Base-by-base conservation (phyloP, 176 grass and related monocot genomes). In the Avena insularis region DNA sequence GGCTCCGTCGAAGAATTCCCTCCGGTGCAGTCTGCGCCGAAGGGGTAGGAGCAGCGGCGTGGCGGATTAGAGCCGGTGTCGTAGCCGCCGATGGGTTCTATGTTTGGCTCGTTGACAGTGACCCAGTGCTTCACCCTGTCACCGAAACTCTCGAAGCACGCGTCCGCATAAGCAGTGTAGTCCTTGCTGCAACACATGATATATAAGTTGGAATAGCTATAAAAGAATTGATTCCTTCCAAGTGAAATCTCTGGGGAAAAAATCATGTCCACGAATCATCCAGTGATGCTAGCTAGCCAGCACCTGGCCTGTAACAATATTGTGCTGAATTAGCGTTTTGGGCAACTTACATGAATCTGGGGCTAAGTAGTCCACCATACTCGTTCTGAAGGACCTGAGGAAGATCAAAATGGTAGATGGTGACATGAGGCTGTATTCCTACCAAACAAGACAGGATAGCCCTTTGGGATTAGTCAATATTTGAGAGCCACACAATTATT, bases 51-150 rank as follows among this genome's bases (percentile, higher is more conserved):
- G 89, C 95, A 97, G 6, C 91, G 91, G 7, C 59, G 79, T 3
- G 95, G 95, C 7, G 95, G 82, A 29, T 91, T 57, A 1, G 12
- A 0, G 9, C 92, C 92, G 0, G 0, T 0, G 55, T 92, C 90
- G 1, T 87, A 92, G 5, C 89, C 91, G 23, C 89, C 88, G 27
- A 94, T 58, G 4, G 92, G 71, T 16, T 97, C 91, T 10, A 93
- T 40, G 78, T 97, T 97, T 2, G 92, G 92, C 78, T 94, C 92
- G 33, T 94, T 94, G 1, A 97, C 65, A 1, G 92, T 95, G 16
- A 88, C 79, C 95, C 92, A 97, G 73, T 91, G 19, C 59, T 90
- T 97, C 77, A 97, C 92, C 82, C 92, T 85, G 59, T 97, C 95
- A 0, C 91, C 95, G 7, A 93, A 97, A 58, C 71, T 90, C 45